A percentile compares a stretch with the other conserved stretches of the same genome.
Conservation (phyloP, 192 early-diverging fungal genomes). For the Coemansia sp. region DNA sequence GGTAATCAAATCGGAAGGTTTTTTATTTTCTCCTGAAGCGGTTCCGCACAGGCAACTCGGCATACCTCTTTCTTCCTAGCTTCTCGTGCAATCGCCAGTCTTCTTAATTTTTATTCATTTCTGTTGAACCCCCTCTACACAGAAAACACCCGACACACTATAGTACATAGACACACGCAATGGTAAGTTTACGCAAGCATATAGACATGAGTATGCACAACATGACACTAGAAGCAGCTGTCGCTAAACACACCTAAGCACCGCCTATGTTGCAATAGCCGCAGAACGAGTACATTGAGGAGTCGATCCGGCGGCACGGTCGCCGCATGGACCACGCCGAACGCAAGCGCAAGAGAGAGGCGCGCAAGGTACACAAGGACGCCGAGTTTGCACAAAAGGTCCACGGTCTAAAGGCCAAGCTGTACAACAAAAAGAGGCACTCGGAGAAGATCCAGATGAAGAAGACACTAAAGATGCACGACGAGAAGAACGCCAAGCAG, state of each 20-base stretch:
- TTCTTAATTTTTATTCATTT: not conserved
- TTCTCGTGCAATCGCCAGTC: not conserved
- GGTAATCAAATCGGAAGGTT: not conserved
- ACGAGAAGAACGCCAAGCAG: constrained; percentile 94
- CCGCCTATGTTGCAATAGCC: constrained; percentile 24
- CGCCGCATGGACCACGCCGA: constrained; percentile 93
- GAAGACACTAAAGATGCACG: constrained; percentile 98
- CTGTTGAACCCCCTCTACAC: too few relatives aligned
- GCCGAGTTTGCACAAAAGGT: constrained; percentile 96
- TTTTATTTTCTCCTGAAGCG: constrained; percentile 3
- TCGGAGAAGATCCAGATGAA: constrained; percentile 99
- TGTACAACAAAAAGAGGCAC: constrained; percentile 98
- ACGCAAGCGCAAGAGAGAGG: constrained; percentile 95
- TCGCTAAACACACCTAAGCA: too few relatives aligned
- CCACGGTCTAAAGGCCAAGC: constrained; percentile 95
- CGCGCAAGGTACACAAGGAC: constrained; percentile 87
- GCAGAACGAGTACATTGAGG: constrained; percentile 99
- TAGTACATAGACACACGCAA: too few relatives aligned
- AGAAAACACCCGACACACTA: too few relatives aligned
- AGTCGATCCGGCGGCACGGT: constrained; percentile 95
- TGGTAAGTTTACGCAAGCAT: too few relatives aligned
- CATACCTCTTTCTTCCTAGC: not conserved
- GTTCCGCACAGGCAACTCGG: not conserved
- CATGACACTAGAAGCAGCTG: too few relatives aligned
- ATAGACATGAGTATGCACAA: too few relatives aligned